These are phyloP conservation scores for Ganoderma sp. DNA, from an alignment of 1,284 basidiomycete species.

Conservation along the genomic window DNA sequence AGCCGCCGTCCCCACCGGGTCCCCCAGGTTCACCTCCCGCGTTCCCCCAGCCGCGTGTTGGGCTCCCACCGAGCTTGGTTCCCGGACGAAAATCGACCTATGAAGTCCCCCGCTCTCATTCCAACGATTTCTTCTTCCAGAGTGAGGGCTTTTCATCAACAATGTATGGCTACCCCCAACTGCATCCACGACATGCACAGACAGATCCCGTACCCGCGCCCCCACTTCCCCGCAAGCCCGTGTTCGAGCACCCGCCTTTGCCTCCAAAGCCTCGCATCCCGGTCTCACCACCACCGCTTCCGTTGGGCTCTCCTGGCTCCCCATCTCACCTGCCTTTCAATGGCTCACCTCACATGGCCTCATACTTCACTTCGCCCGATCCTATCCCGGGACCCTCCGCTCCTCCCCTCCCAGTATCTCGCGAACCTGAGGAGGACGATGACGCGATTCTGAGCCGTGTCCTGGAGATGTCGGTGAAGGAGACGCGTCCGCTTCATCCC, in stretches of 20 bases:
- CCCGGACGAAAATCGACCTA: slow-evolving; percentile 22
- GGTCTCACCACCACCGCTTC: slow-evolving; percentile 12
- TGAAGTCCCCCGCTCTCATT: slow-evolving; percentile 22
- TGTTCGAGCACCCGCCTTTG: slow-evolving; percentile 30
- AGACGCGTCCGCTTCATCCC: slow-evolving; percentile 47
- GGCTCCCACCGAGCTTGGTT: slow-evolving; percentile 28
- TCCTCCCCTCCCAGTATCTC: slow-evolving; percentile 22
- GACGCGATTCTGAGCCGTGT: slow-evolving; percentile 43
- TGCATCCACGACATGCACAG: slow-evolving; percentile 20
- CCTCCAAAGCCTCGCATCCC: slow-evolving; percentile 35
- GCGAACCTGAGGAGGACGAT: slow-evolving; percentile 41
- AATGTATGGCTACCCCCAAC: slow-evolving; percentile 12
- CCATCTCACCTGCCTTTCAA: slow-evolving; percentile 10
- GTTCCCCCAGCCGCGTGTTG: slow-evolving; percentile 26
- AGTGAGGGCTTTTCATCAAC: slow-evolving; percentile 3
- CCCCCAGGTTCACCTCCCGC: slow-evolving; percentile 12
- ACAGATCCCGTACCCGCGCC: slow-evolving; percentile 35
- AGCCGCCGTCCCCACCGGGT: slow-evolving; percentile 9
- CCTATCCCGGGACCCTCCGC: slow-evolving; percentile 18
- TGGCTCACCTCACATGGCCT: neutral
- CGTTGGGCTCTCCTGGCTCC: slow-evolving; percentile 10
- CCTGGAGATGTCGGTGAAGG: slow-evolving; percentile 61
- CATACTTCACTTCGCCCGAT: slow-evolving; percentile 17
- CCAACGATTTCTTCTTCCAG: slow-evolving; percentile 34
- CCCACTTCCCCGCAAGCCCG: slow-evolving; percentile 45